Evolutionary conservation across 176 grass and related monocot species (phyloP).

Genomic region (Tillandsia leiboldiana): DNA sequence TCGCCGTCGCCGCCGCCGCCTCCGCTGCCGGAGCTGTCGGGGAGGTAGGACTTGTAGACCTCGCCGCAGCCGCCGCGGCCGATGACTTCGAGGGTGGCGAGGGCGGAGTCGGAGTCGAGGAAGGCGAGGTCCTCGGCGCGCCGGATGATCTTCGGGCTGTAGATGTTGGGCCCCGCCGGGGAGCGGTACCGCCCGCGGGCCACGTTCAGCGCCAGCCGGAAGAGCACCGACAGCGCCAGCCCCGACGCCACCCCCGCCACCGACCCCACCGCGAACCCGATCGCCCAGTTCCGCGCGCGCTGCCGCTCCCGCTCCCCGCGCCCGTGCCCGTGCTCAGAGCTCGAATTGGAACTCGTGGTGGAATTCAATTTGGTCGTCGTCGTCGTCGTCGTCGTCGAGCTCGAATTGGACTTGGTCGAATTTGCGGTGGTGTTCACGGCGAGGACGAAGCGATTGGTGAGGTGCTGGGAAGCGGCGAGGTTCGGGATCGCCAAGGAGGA

Average conservation of each 20-base stretch:
- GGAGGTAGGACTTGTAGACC: conserved; percentile 63
- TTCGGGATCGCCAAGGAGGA: conserved; percentile 11
- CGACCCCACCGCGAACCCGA: conserved; percentile 47
- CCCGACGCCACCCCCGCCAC: conserved; percentile 41
- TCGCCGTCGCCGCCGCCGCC: conserved; percentile 54
- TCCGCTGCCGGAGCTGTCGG: not conserved
- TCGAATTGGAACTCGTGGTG: conserved; percentile 16
- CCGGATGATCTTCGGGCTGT: conserved; percentile 61
- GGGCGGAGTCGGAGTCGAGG: conserved; percentile 59
- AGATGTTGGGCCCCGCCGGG: conserved; percentile 37
- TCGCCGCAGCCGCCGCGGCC: conserved; percentile 78
- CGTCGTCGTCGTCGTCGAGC: too few species aligned
- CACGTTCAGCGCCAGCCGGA: conserved; percentile 48
- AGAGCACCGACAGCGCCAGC: conserved; percentile 26
- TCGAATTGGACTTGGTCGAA: not conserved
- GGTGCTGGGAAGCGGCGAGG: conserved; percentile 9
- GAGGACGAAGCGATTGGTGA: conserved; percentile 36
- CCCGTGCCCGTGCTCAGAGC: not conserved
- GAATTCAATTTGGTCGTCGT: not conserved
- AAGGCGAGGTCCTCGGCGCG: conserved; percentile 45
- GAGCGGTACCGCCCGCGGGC: conserved; percentile 38
- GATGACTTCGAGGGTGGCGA: conserved; percentile 40
- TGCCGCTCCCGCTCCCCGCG: conserved; percentile 21
- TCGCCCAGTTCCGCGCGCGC: conserved; percentile 42
- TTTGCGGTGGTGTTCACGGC: conserved; percentile 26